phyloP scores from a whole-genome alignment of 768 basidiomycete genomes.

The Austroboletus eburneus region DNA sequence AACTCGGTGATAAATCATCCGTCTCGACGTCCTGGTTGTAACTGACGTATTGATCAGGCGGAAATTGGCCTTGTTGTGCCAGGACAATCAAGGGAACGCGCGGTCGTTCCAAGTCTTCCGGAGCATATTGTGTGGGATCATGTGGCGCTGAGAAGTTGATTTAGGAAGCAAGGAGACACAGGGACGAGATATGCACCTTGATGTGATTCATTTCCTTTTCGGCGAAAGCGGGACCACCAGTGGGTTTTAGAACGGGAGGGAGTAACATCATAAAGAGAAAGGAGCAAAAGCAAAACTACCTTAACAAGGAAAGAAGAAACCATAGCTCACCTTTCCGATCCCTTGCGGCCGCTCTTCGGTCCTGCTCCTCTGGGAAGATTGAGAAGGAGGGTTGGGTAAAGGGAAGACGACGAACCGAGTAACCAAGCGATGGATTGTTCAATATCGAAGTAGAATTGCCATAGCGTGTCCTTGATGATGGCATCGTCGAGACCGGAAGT shows the following conservation, averaged over 20 bases:
- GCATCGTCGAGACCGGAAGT: slow-evolving; percentile 67
- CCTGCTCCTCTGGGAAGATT: slow-evolving; percentile 56
- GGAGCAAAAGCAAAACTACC: slow-evolving; percentile 34
- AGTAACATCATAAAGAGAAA: slow-evolving; percentile 30
- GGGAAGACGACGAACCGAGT: slow-evolving; percentile 48
- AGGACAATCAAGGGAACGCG: slow-evolving; percentile 57
- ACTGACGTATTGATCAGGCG: slow-evolving; percentile 22
- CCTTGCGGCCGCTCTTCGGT: slow-evolving; percentile 53
- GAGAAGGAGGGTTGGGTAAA: not conserved
- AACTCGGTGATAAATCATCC: slow-evolving; percentile 32
- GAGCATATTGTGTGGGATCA: slow-evolving; percentile 15
- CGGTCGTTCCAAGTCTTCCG: slow-evolving; percentile 36
- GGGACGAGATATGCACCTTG: slow-evolving; percentile 53
- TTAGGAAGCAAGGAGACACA: slow-evolving; percentile 32
- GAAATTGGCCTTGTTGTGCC: slow-evolving; percentile 50
- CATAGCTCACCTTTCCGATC: slow-evolving; percentile 82
- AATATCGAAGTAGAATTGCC: slow-evolving; percentile 85
- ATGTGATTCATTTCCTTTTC: slow-evolving; percentile 36
- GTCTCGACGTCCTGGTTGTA: slow-evolving; percentile 22
- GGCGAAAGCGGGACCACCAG: slow-evolving; percentile 35
- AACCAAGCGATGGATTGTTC: slow-evolving; percentile 73
- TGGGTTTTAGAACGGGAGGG: slow-evolving; percentile 28
- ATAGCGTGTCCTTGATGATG: slow-evolving; percentile 74
- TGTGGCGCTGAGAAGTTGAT: slow-evolving; percentile 23
- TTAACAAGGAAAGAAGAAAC: slow-evolving; percentile 22